phyloP scores from a whole-genome alignment of 2,329 filamentous ascomycete species.

The Orbilia ellipsospora region DNA sequence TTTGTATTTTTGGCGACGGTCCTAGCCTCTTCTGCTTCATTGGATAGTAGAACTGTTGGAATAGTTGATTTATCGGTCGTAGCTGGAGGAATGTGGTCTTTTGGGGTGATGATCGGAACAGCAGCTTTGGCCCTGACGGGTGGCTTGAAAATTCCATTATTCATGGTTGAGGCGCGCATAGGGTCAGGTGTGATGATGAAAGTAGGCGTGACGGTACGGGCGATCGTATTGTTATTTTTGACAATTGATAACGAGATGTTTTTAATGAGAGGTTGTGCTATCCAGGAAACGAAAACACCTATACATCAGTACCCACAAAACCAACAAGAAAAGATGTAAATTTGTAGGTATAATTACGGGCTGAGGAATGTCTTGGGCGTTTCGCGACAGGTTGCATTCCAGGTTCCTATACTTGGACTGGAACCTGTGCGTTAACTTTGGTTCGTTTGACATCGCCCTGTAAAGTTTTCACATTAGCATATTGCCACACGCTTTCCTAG shows the following conservation, averaged over 20 bases:
- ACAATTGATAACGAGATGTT: neutral
- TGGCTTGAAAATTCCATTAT: neutral
- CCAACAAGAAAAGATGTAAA: neutral
- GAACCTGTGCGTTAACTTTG: conserved; percentile 48
- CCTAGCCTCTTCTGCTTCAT: conserved; percentile 11
- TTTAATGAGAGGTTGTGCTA: conserved; percentile 31
- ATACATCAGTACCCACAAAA: conserved; percentile 24
- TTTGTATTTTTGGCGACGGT: conserved; percentile 6
- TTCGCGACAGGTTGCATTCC: conserved; percentile 16
- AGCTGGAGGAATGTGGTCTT: neutral
- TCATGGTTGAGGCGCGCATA: neutral
- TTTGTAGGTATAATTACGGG: conserved; percentile 33
- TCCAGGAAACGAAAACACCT: neutral
- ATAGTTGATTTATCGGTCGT: conserved; percentile 10
- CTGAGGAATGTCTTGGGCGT: conserved; percentile 29
- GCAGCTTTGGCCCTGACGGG: conserved; percentile 20
- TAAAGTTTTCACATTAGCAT: conserved; percentile 9
- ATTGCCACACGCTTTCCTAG: neutral
- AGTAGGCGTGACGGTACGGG: conserved; percentile 25
- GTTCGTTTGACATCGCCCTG: conserved; percentile 52
- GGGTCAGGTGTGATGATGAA: conserved; percentile 30
- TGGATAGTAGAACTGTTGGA: conserved; percentile 12
- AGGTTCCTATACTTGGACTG: conserved; percentile 52
- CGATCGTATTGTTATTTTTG: conserved; percentile 1
- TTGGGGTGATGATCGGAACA: conserved; percentile 16